Base-by-base conservation (phyloP, 2,329 filamentous ascomycete genomes). In the Xylaria sp. region DNA sequence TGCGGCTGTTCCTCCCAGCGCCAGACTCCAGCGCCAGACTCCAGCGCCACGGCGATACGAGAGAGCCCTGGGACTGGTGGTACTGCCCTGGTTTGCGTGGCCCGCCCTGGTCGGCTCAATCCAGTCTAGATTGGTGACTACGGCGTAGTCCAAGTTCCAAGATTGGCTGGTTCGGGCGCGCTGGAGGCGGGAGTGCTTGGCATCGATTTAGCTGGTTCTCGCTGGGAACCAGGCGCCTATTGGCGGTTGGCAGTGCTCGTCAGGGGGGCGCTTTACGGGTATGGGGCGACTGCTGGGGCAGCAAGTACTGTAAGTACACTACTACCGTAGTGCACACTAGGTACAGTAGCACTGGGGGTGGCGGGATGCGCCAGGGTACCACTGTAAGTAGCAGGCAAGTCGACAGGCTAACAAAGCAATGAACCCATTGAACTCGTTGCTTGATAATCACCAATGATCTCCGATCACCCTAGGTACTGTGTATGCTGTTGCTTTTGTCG, bases 401-500 rank as follows among this genome's bases (percentile, higher is more conserved):
- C 29, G 49, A 51, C 29, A 47, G 38, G 46, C 47, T 35, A 37
- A 44, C 40, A 47, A 29, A 19, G 46, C 37, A 27, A 43, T 29
- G 11, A 55, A 41, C 35, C 19, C 41, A 29, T 58, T 29, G 11
- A 55, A 41, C 35, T n/a, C 41, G 23, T 58, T 64, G 61, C 53
- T 64, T 64, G 54, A 61, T 64, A 64, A 64, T 64, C 58, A 61
- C 25, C 29, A 17, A 51, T 54, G 53, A 57, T 54, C 52, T 55
- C 56, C 51, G 46, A 46, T 57, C 61, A 21, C 33, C 17, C 4
- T 21, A 29, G 11, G 33, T 23, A 21, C 19, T 33, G 15, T 33
- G 15, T 19, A n/a, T 40, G 27, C 54, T 37, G 37, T 19, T 41
- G 40, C 40, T 54, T 38, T 38, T 49, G 23, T 10, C 6, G 11